Percentiles rank a stretch among this genome's conserved stretches.
phyloP scores from a whole-genome alignment of 1,139 yeast genomes.

The Eremothecium cymbalariae region DNA sequence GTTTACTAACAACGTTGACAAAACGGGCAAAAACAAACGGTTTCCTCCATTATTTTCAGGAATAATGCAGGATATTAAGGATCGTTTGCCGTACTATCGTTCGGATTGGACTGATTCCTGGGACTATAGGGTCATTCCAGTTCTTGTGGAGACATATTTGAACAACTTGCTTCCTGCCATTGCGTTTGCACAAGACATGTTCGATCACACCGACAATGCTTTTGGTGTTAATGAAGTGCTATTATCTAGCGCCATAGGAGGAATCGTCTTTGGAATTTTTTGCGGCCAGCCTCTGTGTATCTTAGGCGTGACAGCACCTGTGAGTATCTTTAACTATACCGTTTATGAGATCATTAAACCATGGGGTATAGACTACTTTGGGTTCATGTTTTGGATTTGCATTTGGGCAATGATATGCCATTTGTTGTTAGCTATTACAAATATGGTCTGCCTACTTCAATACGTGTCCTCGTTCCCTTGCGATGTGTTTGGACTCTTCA shows the following conservation, averaged over 20 bases:
- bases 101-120: conserved; percentile 79
- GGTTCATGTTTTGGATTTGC: conserved; percentile 94
- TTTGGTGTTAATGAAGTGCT: conserved; percentile 90
- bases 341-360: conserved; percentile 73
- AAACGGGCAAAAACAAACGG: conserved; percentile 7
- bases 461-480: conserved; percentile 80
- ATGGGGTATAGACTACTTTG: conserved; percentile 45
- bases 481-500: conserved; percentile 89
- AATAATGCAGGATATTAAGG: conserved; percentile 31
- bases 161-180: conserved; percentile 88
- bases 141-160: conserved; percentile 74
- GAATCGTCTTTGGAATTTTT: conserved; percentile 75
- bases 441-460: conserved; percentile 59
- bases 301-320: conserved; percentile 97
- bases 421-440: conserved; percentile 58
- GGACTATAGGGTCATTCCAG: conserved; percentile 84
- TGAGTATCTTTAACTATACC: conserved; percentile 83
- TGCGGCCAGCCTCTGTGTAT: conserved; percentile 90
- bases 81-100: conserved; percentile 49
- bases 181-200: conserved; percentile 97
- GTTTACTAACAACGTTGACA: conserved; percentile 1
- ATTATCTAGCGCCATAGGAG: conserved; percentile 78
- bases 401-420: conserved; percentile 88
- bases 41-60: conserved; percentile 29
- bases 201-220: conserved; percentile 73